Evolutionary conservation across 768 basidiomycete genomes (phyloP).

Genomic region (Coprinellus aureogranulatus): DNA sequence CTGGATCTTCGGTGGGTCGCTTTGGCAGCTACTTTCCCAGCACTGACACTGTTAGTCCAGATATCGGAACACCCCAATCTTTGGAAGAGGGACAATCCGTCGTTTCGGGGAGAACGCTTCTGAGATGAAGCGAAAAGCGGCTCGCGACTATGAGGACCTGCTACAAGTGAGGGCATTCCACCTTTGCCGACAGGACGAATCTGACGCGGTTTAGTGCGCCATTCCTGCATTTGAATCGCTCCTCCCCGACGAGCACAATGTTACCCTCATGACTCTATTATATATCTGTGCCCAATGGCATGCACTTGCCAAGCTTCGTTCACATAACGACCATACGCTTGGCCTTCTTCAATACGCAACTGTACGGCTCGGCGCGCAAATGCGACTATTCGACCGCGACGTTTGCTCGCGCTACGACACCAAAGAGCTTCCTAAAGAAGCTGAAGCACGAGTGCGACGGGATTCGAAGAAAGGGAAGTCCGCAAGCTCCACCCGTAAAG

Average conservation of each 20-base stretch:
- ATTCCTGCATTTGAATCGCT: conserved; percentile 8
- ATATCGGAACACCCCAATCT: no score
- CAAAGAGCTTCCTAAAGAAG: not conserved
- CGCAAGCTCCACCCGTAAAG: not conserved
- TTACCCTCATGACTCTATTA: not conserved
- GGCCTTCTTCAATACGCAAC: not conserved
- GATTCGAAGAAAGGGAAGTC: not conserved
- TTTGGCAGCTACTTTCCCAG: not conserved
- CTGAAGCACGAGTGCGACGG: not conserved
- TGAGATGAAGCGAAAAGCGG: conserved; percentile 24
- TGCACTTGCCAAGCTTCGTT: conserved; percentile 8
- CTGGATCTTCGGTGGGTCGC: conserved; percentile 23
- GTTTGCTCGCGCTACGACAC: no score
- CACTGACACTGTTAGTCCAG: conserved; percentile 2
- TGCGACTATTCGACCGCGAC: not conserved
- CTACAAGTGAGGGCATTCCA: conserved; percentile 33
- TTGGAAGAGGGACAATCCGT: conserved; percentile 20
- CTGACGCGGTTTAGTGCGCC: conserved; percentile 5
- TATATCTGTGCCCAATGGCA: conserved; percentile 5
- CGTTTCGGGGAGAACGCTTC: conserved; percentile 24
- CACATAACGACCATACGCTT: conserved; percentile 6
- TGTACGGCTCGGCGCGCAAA: not conserved
- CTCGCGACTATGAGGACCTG: conserved; percentile 32
- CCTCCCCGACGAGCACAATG: conserved; percentile 2
- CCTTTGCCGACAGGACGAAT: not conserved